Conservation (phyloP, 768 basidiomycete genomes). For the Rhodotorula kratochvilovae region DNA sequence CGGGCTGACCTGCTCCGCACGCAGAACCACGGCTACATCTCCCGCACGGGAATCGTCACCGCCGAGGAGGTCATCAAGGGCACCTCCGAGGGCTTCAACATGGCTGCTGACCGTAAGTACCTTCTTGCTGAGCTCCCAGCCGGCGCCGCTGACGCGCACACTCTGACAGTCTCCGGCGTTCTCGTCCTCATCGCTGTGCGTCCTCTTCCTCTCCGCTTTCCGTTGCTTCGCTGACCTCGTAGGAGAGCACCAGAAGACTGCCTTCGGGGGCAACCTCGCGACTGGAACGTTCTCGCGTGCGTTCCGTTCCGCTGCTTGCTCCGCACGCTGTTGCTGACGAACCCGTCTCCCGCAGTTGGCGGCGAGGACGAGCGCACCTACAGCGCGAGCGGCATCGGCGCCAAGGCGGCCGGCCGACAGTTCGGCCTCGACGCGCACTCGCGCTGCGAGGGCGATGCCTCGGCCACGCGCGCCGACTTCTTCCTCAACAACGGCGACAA, state of each 20-base stretch:
- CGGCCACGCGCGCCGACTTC: not conserved
- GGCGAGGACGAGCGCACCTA: conserved; percentile 9
- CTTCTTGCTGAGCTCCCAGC: too few species aligned
- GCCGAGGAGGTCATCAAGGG: conserved; percentile 13
- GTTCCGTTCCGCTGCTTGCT: too few species aligned
- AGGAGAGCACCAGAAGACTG: too few species aligned
- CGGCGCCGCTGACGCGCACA: too few species aligned
- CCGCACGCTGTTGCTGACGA: too few species aligned
- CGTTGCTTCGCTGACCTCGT: too few species aligned
- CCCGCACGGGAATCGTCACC: not conserved
- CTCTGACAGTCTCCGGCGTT: not conserved
- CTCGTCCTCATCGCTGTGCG: not conserved
- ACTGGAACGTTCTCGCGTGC: conserved; percentile 2
- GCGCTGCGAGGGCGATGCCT: conserved; percentile 3
- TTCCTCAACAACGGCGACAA: conserved; percentile 5
- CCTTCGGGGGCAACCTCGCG: conserved; percentile 1
- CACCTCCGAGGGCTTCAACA: conserved; percentile 11
- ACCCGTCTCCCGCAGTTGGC: too few species aligned
- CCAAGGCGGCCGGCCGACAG: not conserved
- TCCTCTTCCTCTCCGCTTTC: too few species aligned
- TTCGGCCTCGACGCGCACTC: conserved; percentile 2
- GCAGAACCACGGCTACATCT: conserved; percentile 3
- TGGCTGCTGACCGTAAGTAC: not conserved
- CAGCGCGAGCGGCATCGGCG: not conserved
- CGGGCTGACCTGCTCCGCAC: too few species aligned